These are phyloP conservation scores for Pseudogymnoascus sp. DNA, from an alignment of 2,329 filamentous ascomycete species.

Conservation along the genomic window DNA sequence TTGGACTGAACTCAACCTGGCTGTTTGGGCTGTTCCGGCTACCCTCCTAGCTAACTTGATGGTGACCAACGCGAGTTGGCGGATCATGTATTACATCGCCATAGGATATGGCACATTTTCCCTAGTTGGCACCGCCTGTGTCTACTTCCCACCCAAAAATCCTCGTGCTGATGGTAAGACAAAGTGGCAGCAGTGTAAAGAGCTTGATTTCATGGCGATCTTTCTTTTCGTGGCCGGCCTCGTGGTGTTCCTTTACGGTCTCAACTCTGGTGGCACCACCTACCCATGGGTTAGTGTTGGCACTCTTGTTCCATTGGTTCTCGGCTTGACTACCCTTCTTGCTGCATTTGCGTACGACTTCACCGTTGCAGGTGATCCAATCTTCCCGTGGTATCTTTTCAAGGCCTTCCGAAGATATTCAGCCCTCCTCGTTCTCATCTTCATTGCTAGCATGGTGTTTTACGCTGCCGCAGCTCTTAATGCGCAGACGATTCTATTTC, in stretches of 20 bases:
- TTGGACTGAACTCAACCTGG: conserved; percentile 28
- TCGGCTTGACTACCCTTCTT: too few species aligned
- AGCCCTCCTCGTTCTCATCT: conserved; percentile 31
- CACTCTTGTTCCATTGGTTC: too few species aligned
- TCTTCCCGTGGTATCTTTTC: neutral
- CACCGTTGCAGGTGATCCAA: neutral
- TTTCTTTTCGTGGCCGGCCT: neutral
- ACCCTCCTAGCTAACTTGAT: conserved; percentile 30
- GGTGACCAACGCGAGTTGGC: conserved; percentile 35
- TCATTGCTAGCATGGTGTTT: conserved; percentile 39
- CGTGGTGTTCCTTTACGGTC: too few species aligned
- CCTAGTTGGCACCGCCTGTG: conserved; percentile 12
- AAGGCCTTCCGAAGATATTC: neutral
- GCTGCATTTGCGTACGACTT: neutral
- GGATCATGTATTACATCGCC: conserved; percentile 41
- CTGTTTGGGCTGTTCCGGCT: conserved; percentile 23
- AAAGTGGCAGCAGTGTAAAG: conserved; percentile 27
- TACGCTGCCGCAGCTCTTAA: conserved; percentile 25
- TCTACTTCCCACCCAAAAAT: conserved; percentile 31
- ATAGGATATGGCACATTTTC: conserved; percentile 33
- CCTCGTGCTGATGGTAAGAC: conserved; percentile 29
- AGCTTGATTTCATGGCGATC: conserved; percentile 26
- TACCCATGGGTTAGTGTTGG: too few species aligned
- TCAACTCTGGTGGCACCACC: too few species aligned
- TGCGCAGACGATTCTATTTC: conserved; percentile 17